Base-by-base conservation (phyloP, 192 early-diverging fungal genomes). In the Dispira parvispora region DNA sequence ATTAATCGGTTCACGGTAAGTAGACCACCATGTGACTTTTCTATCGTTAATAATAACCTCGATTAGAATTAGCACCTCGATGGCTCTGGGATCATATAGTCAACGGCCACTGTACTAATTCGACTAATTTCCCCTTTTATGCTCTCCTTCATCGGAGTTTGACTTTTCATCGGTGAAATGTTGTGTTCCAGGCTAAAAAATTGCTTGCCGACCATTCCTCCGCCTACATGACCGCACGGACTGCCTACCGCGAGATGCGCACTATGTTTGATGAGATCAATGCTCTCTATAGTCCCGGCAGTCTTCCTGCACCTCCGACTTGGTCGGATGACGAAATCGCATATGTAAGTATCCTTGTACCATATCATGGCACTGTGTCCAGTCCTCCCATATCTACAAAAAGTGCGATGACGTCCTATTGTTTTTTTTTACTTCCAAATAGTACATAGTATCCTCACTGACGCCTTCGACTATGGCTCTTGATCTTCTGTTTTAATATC, bases 141-240 rank as follows among this genome's bases (percentile, higher is more conserved):
- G 32, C 32, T 38, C 32, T 38, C 32, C 32, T 38, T 4, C 32
- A 20, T 52, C 43, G 45, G 28, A 4, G 27, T 45, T 23, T 61
- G 14, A 57, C 50, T 23, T 12, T 27, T 18, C 26, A 21, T 11
- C 9, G 46, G 26, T 61, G 49, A 8, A 64, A 21, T 43, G 27
- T 50, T 21, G 69, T 67, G 11, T 21, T 43, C 28, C 52, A 87
- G 83, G 93, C 92, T 52, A 98, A 96, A 71, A 92, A 92, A 64
- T 84, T 88, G 64, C 69, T 96, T 21, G 78, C 81, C 44, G 92
- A 92, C 62, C 70, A 81, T 42, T 94, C 93, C 6, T 79, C 91
- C 43, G 78, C 80, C 21, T 98, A 98, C 67, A 98, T 95, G 90
- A 89, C 90, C 6, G 92, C 94, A 2, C 84, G 94, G 67, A 88